Conservation (phyloP, 1,139 yeast species). For the Candida albicans region DNA sequence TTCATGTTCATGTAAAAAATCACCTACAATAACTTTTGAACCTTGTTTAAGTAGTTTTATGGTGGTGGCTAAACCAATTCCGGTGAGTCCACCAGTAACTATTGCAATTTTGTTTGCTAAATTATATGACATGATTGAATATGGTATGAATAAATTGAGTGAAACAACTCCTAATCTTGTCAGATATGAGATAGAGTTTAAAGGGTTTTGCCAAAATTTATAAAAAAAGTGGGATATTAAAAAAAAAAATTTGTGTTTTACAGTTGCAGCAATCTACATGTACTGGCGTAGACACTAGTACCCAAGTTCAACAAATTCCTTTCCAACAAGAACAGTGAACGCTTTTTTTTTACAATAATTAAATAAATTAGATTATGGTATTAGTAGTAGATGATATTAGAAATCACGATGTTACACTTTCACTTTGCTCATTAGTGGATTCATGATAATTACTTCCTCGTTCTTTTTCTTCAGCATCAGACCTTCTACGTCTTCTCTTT, state of each 20-base stretch:
- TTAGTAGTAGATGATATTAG: background rate
- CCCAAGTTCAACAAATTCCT: too few species aligned
- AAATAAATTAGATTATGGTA: too few species aligned
- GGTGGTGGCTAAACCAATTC: slow-evolving; percentile 26
- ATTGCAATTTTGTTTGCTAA: slow-evolving; percentile 23
- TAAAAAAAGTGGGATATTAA: background rate
- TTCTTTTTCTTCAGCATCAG: slow-evolving; percentile 11
- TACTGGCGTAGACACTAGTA: background rate
- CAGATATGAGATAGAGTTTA: background rate
- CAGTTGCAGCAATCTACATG: background rate
- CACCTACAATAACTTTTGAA: slow-evolving; percentile 21
- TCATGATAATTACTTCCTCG: slow-evolving; percentile 5
- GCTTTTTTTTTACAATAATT: too few species aligned
- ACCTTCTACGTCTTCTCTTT: slow-evolving; percentile 6
- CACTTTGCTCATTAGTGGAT: slow-evolving; percentile 2
- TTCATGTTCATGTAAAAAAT: slow-evolving; percentile 14
- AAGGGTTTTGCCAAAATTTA: background rate
- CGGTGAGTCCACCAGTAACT: slow-evolving; percentile 31
- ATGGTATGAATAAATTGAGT: background rate
- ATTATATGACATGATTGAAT: slow-evolving; percentile 11
- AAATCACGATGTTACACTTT: background rate
- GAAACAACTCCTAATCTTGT: background rate
- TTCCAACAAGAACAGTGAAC: too few species aligned
- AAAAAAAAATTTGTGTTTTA: background rate
- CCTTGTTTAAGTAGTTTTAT: slow-evolving; percentile 20